Evolutionary conservation across 1,284 basidiomycete species (phyloP).

Genomic region (Apiotrichum gracile): DNA sequence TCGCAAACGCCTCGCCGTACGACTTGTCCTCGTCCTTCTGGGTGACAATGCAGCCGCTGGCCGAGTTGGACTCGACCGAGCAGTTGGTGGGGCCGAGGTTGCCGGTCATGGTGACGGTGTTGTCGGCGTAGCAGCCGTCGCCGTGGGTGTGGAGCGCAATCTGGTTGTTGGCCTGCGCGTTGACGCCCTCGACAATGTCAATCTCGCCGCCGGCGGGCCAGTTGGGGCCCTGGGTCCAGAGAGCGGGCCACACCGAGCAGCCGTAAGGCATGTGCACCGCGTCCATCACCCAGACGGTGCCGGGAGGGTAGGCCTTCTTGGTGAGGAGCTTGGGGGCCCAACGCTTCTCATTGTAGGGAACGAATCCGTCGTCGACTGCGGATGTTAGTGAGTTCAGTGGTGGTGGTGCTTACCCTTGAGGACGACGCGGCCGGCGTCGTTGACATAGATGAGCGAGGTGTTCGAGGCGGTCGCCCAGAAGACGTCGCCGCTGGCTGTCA

Average conservation of each 20-base stretch:
- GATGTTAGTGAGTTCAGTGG: conserved; percentile 47
- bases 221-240: conserved; percentile 33
- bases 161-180: conserved; percentile 35
- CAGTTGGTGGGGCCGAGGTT: conserved; percentile 27
- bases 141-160: conserved; percentile 36
- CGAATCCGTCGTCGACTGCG: conserved; percentile 29
- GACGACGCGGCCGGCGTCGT: conserved; percentile 63
- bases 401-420: conserved; percentile 66
- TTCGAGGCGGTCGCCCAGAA: conserved; percentile 41
- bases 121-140: conserved; percentile 11
- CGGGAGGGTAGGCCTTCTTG: conserved; percentile 53
- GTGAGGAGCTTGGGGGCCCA: conserved; percentile 62
- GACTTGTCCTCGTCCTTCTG: conserved; percentile 53
- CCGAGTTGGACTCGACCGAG: conserved; percentile 42
- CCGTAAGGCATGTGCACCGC: conserved; percentile 59
- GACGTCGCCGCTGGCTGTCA: conserved; percentile 56
- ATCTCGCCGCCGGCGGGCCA: conserved; percentile 43
- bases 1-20: conserved; percentile 62
- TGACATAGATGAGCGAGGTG: conserved; percentile 52
- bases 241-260: conserved; percentile 34
- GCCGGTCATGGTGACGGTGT: conserved; percentile 4
- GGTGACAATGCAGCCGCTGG: conserved; percentile 59
- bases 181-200: conserved; percentile 41
- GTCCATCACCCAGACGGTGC: conserved; percentile 51
- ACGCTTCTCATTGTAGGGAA: conserved; percentile 58